A percentile compares a stretch with the other conserved stretches of the same genome.
phyloP scores from a whole-genome alignment of 169 alveolate genomes.

The Amoebophrya sp. region DNA sequence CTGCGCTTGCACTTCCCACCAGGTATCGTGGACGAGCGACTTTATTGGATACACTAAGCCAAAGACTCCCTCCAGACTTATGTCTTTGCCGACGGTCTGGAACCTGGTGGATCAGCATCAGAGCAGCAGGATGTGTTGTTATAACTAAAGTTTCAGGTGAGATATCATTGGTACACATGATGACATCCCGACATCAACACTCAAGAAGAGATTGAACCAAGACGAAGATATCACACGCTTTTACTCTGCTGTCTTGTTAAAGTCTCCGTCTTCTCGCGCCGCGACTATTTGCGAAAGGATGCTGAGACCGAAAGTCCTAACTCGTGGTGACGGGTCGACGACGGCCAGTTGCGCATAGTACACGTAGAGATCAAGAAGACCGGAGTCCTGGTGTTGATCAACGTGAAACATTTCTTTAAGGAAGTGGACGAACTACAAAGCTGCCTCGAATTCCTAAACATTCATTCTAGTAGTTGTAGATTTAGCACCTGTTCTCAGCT shows the following conservation, averaged over 20 bases:
- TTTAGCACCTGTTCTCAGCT: no score
- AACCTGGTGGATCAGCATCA: no score
- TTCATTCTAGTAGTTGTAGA: no score
- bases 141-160: no score
- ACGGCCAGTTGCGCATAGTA: background rate
- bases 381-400: background rate
- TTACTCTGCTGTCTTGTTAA: background rate
- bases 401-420: no score
- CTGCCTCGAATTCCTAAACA: no score
- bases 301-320: background rate
- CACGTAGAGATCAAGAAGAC: background rate
- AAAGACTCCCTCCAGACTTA: background rate
- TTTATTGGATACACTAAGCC: background rate
- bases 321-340: background rate
- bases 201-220: no score
- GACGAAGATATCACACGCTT: no score
- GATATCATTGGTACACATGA: no score
- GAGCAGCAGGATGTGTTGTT: no score
- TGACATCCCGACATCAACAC: no score
- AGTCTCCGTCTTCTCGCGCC: background rate
- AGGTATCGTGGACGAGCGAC: background rate
- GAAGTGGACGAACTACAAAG: no score
- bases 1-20: constrained; percentile 21
- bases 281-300: background rate
- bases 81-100: background rate